These are phyloP conservation scores for Cucurbitaria berberidis DNA, from an alignment of 2,329 filamentous ascomycete species.

Conservation along the genomic window DNA sequence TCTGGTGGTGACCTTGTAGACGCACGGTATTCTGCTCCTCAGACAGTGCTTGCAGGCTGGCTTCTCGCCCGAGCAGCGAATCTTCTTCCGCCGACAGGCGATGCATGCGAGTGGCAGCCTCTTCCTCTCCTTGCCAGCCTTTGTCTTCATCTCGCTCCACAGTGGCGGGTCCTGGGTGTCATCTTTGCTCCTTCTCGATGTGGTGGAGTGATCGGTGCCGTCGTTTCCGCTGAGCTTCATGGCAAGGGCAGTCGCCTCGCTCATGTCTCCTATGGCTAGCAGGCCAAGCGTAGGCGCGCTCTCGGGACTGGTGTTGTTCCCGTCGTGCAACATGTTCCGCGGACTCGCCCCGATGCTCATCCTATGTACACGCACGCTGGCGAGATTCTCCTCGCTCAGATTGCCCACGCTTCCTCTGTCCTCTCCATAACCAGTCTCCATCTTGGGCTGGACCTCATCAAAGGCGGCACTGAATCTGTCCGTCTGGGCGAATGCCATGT, in stretches of 20 bases:
- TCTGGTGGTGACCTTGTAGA: constrained; percentile 94
- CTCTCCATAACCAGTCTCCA: constrained; percentile 31
- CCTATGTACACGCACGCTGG: constrained; percentile 35
- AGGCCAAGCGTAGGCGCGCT: constrained; percentile 39
- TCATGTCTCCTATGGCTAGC: constrained; percentile 39
- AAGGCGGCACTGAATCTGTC: constrained; percentile 29
- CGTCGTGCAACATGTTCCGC: constrained; percentile 35
- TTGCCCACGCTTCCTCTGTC: constrained; percentile 41
- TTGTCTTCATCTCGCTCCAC: constrained; percentile 62
- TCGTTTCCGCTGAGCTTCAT: constrained; percentile 39
- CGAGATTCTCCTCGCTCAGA: constrained; percentile 41
- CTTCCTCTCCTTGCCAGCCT: constrained; percentile 93
- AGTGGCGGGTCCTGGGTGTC: constrained; percentile 47
- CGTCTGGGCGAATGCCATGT: constrained; percentile 36
- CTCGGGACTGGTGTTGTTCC: constrained; percentile 46
- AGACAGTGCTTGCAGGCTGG: constrained; percentile 96
- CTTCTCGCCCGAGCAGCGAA: constrained; percentile 96
- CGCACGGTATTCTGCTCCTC: constrained; percentile 89
- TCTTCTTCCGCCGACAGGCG: constrained; percentile 95
- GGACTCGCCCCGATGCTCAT: constrained; percentile 44
- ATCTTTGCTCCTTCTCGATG: constrained; percentile 38
- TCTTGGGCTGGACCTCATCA: constrained; percentile 27
- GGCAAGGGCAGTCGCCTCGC: constrained; percentile 32
- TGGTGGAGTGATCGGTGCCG: constrained; percentile 28
- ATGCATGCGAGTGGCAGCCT: constrained; percentile 92